Percentiles rank a stretch among this genome's conserved stretches.
These are phyloP conservation scores for Pestalotiopsis sp. DNA, from an alignment of 2,329 filamentous ascomycete species.

Conservation along the genomic window DNA sequence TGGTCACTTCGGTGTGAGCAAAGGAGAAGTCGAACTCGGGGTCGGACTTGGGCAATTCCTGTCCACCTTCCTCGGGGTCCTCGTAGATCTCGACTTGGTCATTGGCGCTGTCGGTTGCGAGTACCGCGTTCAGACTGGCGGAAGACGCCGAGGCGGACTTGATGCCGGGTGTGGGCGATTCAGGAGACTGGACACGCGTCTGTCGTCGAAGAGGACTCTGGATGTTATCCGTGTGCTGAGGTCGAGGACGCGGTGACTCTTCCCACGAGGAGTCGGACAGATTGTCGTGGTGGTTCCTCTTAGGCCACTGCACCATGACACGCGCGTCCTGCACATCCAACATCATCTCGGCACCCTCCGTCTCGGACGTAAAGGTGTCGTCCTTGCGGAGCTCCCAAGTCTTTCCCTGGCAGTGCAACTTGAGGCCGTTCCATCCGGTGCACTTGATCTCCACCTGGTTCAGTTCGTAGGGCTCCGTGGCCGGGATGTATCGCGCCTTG, in stretches of 20 bases:
- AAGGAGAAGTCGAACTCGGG: slow-evolving; percentile 37
- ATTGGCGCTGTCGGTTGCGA: slow-evolving; percentile 39
- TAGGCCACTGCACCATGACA: slow-evolving; percentile 87
- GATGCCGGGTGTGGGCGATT: slow-evolving; percentile 62
- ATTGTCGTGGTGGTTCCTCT: slow-evolving; percentile 51
- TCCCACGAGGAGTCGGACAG: slow-evolving; percentile 75
- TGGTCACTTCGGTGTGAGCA: slow-evolving; percentile 52
- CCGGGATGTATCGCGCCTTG: slow-evolving; percentile 79
- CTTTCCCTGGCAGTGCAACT: slow-evolving; percentile 86
- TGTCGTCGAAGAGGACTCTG: slow-evolving; percentile 57
- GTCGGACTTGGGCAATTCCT: slow-evolving; percentile 39
- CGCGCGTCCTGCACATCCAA: slow-evolving; percentile 92
- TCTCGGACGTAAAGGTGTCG: slow-evolving; percentile 87
- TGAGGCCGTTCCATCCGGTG: slow-evolving; percentile 93
- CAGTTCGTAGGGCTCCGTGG: slow-evolving; percentile 66
- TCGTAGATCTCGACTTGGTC: slow-evolving; percentile 72
- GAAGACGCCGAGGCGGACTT: slow-evolving; percentile 36
- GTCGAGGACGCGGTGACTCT: slow-evolving; percentile 51
- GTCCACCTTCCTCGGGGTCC: slow-evolving; percentile 63
- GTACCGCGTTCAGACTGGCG: slow-evolving; percentile 44
- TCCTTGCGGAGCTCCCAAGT: slow-evolving; percentile 86
- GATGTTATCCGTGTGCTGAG: slow-evolving; percentile 43
- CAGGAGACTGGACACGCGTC: slow-evolving; percentile 69
- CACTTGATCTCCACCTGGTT: slow-evolving; percentile 88
- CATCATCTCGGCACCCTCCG: slow-evolving; percentile 87